Conservation (phyloP, 2,329 filamentous ascomycete genomes). For the Alternaria sp. region DNA sequence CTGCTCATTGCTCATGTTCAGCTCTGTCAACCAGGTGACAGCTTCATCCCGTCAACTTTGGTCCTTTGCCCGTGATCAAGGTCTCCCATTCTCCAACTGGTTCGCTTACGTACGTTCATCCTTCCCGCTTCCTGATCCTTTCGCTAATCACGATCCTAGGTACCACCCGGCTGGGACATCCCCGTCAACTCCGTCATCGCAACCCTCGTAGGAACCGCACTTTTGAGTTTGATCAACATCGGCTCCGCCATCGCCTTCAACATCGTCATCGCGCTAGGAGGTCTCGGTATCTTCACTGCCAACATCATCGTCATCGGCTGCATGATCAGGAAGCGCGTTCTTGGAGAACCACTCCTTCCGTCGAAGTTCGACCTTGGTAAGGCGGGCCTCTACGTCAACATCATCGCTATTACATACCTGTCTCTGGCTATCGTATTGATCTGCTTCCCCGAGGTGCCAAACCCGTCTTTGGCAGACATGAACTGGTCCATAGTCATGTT, state of each 20-base stretch:
- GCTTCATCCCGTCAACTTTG: constrained; percentile 34
- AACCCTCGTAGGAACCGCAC: constrained; percentile 19
- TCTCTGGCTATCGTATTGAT: constrained; percentile 50
- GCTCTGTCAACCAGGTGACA: constrained; percentile 13
- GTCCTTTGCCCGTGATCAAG: constrained; percentile 37
- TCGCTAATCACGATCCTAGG: constrained; percentile 9
- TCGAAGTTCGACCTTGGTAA: constrained; percentile 54
- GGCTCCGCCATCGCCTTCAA: constrained; percentile 32
- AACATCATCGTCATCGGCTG: constrained; percentile 53
- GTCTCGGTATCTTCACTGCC: constrained; percentile 9
- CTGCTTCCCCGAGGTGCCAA: constrained; percentile 48
- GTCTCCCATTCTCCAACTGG: constrained; percentile 23
- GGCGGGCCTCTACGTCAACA: constrained; percentile 51
- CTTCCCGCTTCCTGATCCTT: background rate
- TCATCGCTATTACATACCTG: constrained; percentile 48
- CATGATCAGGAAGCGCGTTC: constrained; percentile 52
- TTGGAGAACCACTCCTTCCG: constrained; percentile 50
- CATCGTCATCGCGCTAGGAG: constrained; percentile 18
- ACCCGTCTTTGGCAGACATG: constrained; percentile 42
- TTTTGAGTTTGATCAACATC: constrained; percentile 34
- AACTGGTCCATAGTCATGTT: constrained; percentile 56
- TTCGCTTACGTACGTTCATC: constrained; percentile 20
- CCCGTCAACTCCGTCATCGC: constrained; percentile 31
- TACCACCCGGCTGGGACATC: constrained; percentile 22
- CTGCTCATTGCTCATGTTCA: background rate